Evolutionary conservation across 331 rosid species (phyloP), one percentile per base, ranked within the genome.

Genomic region (Acacia pycnantha): DNA sequence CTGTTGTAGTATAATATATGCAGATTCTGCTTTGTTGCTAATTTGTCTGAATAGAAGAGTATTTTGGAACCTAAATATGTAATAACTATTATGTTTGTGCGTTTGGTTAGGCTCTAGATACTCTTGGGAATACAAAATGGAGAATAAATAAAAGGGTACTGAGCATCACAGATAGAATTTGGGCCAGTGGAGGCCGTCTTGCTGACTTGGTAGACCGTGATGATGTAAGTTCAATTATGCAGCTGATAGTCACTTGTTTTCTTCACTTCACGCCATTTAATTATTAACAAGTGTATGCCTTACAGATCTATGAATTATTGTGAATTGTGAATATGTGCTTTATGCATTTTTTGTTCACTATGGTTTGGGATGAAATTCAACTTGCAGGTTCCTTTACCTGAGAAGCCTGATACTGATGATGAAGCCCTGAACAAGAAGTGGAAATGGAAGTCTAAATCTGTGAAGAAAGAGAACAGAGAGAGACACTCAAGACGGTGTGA

Each of bases 401-500:
- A 88, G 82, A 83, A 90, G 84, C 99, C 98, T 35, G 97, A 93
- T 84, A 90, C 97, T 74, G 98, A 93, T 76, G 95, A 93, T 83
- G 98, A 90, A 90, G 79, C 82, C 33, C 77, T 71, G 76, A 86
- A 89, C 50, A 91, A 81, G 90, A 93, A 91, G 84, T 93, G 99
- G 99, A 88, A 77, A 83, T 96, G 97, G 98, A 80, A 90, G 77
- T 85, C 87, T 84, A 92, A 66, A 80, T 79, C 91, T 58, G 89
- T 77, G 67, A 90, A 78, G 84, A 96, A 96, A 87, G 98, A 89
- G 85, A 96, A 93, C 86, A 87, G 86, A 83, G 99, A 96, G 92
- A 93, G 97, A 84, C 89, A 96, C 86, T 88, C 99, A 54, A 92
- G 82, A 81, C 98, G 98, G 71, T 96, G 99, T 84, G 98, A 92